Base-by-base conservation (phyloP, 2,329 filamentous ascomycete species). In the Raffaelea ambrosiae region DNA sequence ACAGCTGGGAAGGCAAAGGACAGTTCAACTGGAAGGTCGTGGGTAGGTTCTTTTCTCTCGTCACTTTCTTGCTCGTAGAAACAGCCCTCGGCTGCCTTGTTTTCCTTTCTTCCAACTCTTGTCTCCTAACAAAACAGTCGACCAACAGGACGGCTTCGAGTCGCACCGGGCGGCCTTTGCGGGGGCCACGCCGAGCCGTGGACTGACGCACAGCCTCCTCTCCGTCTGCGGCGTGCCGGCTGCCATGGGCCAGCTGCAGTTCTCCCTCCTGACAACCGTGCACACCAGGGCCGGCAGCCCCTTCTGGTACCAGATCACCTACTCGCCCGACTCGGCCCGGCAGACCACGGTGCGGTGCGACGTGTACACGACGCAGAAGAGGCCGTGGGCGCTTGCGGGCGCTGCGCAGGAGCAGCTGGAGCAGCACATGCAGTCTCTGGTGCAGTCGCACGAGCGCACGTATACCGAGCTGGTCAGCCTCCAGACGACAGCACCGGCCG, bases 21-120 rank as follows among this genome's bases (percentile, higher is more conserved):
- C 19, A 38, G 18, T 48, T 48, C 29, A 48, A 48, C 39, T 48
- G 47, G 47, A 48, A 48, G 20, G 31, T 48, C 4, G 18, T 35
- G 16, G 10, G 38, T 29, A 22, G 16, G 13, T 38, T 19, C 13
- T 29, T 38, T 38, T 38, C 16, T 38, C 16, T 38, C 5, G 13
- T 14, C 35, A 14, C 18, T 19, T n/a, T 38, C 8, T 38, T n/a
- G n/a, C n/a, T n/a, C n/a, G n/a, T n/a, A n/a, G n/a, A n/a, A n/a
- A n/a, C n/a, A n/a, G n/a, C 18, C 16, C 7, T 19, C 35, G 7
- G 35, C 18, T 35, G 19, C 22, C 16, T 11, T 5, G 18, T 41
- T 22, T 40, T 26, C 7, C 11, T 3, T 23, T 23, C 40, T 16
- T 5, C 20, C 40, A 41, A 19, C 36, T n/a, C 36, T 39, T 9